A percentile compares a stretch with the other conserved stretches of the same genome.
These are phyloP conservation scores for Sanghuangporus baumii DNA, from an alignment of 1,284 basidiomycete species.

Conservation along the genomic window DNA sequence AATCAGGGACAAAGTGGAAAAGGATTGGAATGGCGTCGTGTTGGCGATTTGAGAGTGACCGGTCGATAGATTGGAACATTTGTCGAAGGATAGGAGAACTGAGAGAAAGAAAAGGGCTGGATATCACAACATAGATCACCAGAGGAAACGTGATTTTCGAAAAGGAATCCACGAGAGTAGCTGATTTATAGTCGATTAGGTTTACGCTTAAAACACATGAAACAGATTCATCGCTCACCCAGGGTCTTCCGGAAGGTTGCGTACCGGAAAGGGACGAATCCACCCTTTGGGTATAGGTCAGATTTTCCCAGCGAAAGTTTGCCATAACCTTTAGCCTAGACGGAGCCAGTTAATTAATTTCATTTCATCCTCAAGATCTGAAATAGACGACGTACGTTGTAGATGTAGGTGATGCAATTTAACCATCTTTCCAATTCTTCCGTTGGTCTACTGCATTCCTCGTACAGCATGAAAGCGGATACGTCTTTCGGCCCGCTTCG, in stretches of 20 bases:
- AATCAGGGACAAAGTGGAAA: conserved; percentile 68
- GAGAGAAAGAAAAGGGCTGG: conserved; percentile 49
- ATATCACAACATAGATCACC: conserved; percentile 66
- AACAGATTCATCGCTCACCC: conserved; percentile 31
- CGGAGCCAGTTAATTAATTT: background rate
- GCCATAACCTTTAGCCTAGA: conserved; percentile 60
- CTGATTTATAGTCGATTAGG: conserved; percentile 27
- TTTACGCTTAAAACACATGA: background rate
- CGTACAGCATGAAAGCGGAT: conserved; percentile 60
- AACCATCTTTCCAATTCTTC: conserved; percentile 55
- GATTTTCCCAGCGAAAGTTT: conserved; percentile 46
- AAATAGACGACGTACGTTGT: conserved; percentile 44
- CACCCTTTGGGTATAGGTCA: conserved; percentile 39
- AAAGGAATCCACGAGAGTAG: conserved; percentile 45
- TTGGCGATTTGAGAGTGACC: conserved; percentile 39
- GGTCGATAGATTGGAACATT: conserved; percentile 54
- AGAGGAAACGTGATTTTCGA: conserved; percentile 34
- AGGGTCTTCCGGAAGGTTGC: conserved; percentile 63
- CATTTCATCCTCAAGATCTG: background rate
- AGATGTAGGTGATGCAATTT: conserved; percentile 41
- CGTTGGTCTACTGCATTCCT: conserved; percentile 46
- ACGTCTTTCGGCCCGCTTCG: conserved; percentile 65
- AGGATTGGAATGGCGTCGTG: conserved; percentile 37
- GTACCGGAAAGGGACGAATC: conserved; percentile 55
- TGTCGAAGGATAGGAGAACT: conserved; percentile 59